These are phyloP conservation scores for Corinectria fuckeliana DNA, from an alignment of 2,329 filamentous ascomycete genomes.

Conservation along the genomic window DNA sequence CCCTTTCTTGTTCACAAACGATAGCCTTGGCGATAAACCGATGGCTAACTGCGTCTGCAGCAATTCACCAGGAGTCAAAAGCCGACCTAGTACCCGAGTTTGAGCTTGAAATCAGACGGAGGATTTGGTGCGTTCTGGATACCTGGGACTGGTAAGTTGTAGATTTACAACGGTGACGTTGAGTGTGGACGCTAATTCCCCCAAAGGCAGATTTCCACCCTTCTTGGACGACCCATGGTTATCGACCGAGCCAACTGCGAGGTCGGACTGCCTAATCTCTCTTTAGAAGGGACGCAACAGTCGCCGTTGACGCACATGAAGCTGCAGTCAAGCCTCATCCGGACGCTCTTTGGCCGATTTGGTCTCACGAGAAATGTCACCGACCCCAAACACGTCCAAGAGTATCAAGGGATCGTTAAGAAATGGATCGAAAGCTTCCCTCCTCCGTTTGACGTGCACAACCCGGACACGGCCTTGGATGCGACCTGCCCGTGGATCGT, in stretches of 20 bases:
- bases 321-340: conserved; percentile 45
- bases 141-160: conserved; percentile 47
- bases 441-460: conserved; percentile 45
- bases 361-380: conserved; percentile 39
- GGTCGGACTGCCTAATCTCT: conserved; percentile 41
- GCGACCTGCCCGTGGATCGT: conserved; percentile 49
- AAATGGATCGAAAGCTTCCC: conserved; percentile 53
- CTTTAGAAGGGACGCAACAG: conserved; percentile 40
- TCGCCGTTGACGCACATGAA: conserved; percentile 47
- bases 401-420: conserved; percentile 46
- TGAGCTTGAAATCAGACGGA: conserved; percentile 45
- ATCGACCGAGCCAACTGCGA: conserved; percentile 45
- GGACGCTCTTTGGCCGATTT: conserved; percentile 41
- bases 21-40: neutral
- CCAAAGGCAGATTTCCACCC: conserved; percentile 45
- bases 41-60: conserved; percentile 27
- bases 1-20: too few relatives aligned
- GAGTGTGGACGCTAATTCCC: neutral
- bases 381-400: conserved; percentile 39
- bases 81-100: conserved; percentile 40
- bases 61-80: conserved; percentile 41
- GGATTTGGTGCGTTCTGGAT: conserved; percentile 47
- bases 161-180: neutral
- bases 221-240: conserved; percentile 44
- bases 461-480: conserved; percentile 52